Percentiles rank a stretch among this genome's conserved stretches.
Evolutionary conservation across 2,329 filamentous ascomycete species (phyloP).

Genomic region (Arachnopeziza araneosa): DNA sequence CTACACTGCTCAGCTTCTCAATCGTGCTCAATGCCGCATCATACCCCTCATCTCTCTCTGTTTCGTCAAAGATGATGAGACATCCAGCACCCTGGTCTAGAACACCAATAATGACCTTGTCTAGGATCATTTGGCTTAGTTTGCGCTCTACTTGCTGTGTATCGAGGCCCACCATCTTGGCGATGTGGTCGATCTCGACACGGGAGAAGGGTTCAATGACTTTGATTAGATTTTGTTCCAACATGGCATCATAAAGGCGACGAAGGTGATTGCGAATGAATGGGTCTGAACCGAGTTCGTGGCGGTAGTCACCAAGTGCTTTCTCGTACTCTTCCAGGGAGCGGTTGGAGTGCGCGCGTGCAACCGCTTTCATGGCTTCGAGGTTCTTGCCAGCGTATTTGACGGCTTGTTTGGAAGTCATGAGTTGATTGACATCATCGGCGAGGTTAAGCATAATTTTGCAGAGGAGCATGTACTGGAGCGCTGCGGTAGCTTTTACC

Average conservation of each 20-base stretch:
- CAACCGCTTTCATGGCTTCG: constrained; percentile 98
- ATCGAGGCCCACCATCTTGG: constrained; percentile 95
- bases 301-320: constrained; percentile 82
- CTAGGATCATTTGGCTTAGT: constrained; percentile 98
- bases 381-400: constrained; percentile 94
- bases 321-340: constrained; percentile 96
- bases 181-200: constrained; percentile 94
- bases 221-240: constrained; percentile 99
- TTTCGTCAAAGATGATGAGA: constrained; percentile 95
- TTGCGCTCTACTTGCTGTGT: constrained; percentile 97
- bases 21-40: constrained; percentile 92
- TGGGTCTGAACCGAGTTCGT: constrained; percentile 87
- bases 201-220: constrained; percentile 98
- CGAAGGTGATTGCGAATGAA: constrained; percentile 98
- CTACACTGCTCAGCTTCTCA: constrained; percentile 93
- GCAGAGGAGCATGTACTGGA: constrained; percentile 99
- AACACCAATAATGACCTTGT: constrained; percentile 97
- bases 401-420: constrained; percentile 93
- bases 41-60: constrained; percentile 86
- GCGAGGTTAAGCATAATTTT: constrained; percentile 99
- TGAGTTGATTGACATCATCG: constrained; percentile 91
- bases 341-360: constrained; percentile 89
- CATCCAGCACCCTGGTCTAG: constrained; percentile 97
- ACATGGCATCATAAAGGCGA: constrained; percentile 93
- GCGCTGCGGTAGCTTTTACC: constrained; percentile 84